Evolutionary conservation across 352 stramenopile species (phyloP).

Genomic region (Poterioochromonas sp.): DNA sequence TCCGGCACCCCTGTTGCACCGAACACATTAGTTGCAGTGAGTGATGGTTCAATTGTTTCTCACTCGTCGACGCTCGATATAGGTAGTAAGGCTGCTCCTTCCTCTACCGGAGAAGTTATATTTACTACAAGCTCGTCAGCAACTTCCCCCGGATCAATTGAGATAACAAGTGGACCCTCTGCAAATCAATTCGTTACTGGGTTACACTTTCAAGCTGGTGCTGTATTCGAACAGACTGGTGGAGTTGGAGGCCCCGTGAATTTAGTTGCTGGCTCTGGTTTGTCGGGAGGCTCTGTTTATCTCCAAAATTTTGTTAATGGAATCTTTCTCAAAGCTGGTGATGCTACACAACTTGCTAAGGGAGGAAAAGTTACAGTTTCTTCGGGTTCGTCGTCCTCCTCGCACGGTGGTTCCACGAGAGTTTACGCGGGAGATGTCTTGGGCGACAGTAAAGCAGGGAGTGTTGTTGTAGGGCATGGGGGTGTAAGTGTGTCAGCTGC

Average conservation of each 20-base stretch:
- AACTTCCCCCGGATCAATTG: not conserved
- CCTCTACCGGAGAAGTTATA: not conserved
- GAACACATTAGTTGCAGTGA: too few relatives aligned
- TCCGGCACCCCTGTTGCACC: too few relatives aligned
- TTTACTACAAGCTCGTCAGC: not conserved
- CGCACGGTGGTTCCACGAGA: too few relatives aligned
- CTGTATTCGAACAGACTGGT: not conserved
- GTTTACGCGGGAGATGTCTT: too few relatives aligned
- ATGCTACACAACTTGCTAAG: too few relatives aligned
- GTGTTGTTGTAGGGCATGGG: too few relatives aligned
- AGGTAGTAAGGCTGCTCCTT: not conserved
- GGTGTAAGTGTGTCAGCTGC: too few relatives aligned
- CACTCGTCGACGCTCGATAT: too few relatives aligned
- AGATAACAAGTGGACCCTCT: not conserved
- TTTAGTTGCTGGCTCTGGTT: not conserved
- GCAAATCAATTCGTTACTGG: not conserved
- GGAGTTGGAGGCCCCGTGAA: not conserved
- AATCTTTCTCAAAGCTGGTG: not conserved
- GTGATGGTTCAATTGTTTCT: too few relatives aligned
- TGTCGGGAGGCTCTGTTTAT: not conserved
- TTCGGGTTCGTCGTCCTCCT: too few relatives aligned
- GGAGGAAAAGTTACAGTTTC: too few relatives aligned
- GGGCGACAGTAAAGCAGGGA: too few relatives aligned
- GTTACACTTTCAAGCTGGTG: not conserved
- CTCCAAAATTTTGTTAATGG: not conserved